These are phyloP conservation scores for Zarea fungicola DNA, from an alignment of 2,329 filamentous ascomycete genomes.

Conservation along the genomic window DNA sequence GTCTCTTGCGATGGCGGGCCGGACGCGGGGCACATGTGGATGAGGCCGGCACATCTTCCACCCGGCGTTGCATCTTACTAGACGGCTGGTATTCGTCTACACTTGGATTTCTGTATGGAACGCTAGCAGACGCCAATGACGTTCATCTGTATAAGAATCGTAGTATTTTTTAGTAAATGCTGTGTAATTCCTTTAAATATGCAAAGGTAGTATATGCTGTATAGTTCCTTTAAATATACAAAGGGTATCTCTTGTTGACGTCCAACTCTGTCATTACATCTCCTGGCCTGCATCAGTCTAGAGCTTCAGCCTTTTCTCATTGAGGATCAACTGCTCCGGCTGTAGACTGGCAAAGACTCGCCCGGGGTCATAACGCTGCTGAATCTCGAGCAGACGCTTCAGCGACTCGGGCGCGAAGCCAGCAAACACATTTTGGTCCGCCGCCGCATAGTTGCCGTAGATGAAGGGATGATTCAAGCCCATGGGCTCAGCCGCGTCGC, in stretches of 20 bases:
- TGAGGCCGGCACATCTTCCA: neutral
- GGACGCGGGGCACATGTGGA: neutral
- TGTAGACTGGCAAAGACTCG: slow-evolving; percentile 4
- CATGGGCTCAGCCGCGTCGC: neutral
- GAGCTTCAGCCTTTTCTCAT: neutral
- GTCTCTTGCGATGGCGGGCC: neutral
- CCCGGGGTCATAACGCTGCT: neutral
- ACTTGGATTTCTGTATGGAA: too few species aligned
- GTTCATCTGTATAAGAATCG: too few species aligned
- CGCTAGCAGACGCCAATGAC: too few species aligned
- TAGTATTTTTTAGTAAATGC: too few species aligned
- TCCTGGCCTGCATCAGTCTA: neutral
- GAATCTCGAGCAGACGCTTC: neutral
- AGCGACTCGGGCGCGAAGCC: neutral
- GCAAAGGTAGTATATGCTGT: too few species aligned
- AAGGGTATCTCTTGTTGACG: too few species aligned
- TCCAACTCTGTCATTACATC: too few species aligned
- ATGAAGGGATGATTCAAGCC: slow-evolving; percentile 1
- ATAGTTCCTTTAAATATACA: too few species aligned
- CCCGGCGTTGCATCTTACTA: neutral
- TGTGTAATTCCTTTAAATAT: too few species aligned
- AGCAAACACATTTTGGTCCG: neutral
- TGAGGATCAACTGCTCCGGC: neutral
- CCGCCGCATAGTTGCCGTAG: slow-evolving; percentile 2
- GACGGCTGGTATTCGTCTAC: too few species aligned